Evolutionary conservation across 1,284 basidiomycete species (phyloP).

Genomic region (Anthracocystis setariae): DNA sequence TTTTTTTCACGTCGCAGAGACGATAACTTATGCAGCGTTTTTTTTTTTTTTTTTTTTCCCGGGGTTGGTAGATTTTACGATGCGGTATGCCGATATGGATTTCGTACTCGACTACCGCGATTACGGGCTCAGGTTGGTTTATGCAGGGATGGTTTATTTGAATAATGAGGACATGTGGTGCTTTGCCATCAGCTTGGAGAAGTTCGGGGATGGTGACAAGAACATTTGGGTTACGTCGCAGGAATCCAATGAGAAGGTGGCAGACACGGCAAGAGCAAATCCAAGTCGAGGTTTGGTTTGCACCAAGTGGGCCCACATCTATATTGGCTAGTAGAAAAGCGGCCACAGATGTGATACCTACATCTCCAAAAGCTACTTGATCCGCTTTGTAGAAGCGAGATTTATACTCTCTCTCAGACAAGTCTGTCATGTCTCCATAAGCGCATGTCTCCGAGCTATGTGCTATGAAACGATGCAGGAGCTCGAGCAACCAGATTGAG

Average conservation of each 20-base stretch:
- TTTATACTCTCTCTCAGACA: too few species aligned
- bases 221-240: neutral
- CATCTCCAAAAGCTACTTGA: too few species aligned
- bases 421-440: too few species aligned
- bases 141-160: neutral
- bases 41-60: too few species aligned
- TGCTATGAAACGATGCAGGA: neutral
- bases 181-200: neutral
- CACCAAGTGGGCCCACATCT: constrained; percentile 5
- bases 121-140: neutral
- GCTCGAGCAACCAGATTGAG: neutral
- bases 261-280: neutral
- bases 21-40: too few species aligned
- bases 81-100: too few species aligned
- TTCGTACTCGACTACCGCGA: neutral
- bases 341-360: too few species aligned
- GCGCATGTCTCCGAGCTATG: neutral
- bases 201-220: neutral
- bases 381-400: too few species aligned
- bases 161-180: neutral
- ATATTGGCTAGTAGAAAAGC: neutral
- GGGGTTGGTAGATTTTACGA: too few species aligned
- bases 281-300: constrained; percentile 1
- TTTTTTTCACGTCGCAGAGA: too few species aligned
- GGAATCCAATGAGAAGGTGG: neutral